Evolutionary conservation across 768 basidiomycete genomes (phyloP).

Genomic region (Dentipellis fragilis): DNA sequence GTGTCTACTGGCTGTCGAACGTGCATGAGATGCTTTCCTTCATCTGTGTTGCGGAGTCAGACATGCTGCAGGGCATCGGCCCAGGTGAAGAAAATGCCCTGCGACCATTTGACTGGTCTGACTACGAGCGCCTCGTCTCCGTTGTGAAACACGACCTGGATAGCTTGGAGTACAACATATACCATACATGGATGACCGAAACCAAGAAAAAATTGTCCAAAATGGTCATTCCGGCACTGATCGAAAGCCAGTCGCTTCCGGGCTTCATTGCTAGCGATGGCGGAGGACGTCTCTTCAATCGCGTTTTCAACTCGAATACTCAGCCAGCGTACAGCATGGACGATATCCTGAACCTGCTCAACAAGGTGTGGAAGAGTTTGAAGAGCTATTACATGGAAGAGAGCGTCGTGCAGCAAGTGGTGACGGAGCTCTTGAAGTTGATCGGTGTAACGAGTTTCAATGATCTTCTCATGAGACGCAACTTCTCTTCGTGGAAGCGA

Average conservation of each 20-base stretch:
- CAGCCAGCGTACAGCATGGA: slow-evolving; percentile 96
- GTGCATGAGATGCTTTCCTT: slow-evolving; percentile 99
- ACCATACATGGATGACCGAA: slow-evolving; percentile 98
- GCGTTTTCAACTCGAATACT: slow-evolving; percentile 76
- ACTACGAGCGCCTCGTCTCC: slow-evolving; percentile 93
- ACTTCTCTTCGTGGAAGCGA: slow-evolving; percentile 99
- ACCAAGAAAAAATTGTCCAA: slow-evolving; percentile 92
- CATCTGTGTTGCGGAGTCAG: slow-evolving; percentile 97
- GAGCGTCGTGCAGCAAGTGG: slow-evolving; percentile 88
- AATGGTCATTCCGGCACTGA: slow-evolving; percentile 98
- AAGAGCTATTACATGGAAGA: slow-evolving; percentile 99
- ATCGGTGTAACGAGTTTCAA: slow-evolving; percentile 98
- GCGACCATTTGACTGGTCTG: slow-evolving; percentile 91
- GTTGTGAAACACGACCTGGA: slow-evolving; percentile 99
- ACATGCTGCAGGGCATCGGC: slow-evolving; percentile 96
- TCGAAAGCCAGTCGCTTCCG: slow-evolving; percentile 95
- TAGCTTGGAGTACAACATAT: slow-evolving; percentile 98
- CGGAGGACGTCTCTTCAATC: slow-evolving; percentile 87
- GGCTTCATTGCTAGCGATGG: slow-evolving; percentile 96
- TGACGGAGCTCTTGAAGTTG: slow-evolving; percentile 90
- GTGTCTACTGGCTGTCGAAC: slow-evolving; percentile 99
- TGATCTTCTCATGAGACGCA: slow-evolving; percentile 94
- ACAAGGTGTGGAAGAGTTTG: slow-evolving; percentile 96
- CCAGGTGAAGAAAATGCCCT: slow-evolving; percentile 90
- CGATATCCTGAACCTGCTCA: slow-evolving; percentile 90